A percentile compares a stretch with the other conserved stretches of the same genome.
Conservation (phyloP, 1,284 basidiomycete genomes). For the Trichosporon coremiiforme region DNA sequence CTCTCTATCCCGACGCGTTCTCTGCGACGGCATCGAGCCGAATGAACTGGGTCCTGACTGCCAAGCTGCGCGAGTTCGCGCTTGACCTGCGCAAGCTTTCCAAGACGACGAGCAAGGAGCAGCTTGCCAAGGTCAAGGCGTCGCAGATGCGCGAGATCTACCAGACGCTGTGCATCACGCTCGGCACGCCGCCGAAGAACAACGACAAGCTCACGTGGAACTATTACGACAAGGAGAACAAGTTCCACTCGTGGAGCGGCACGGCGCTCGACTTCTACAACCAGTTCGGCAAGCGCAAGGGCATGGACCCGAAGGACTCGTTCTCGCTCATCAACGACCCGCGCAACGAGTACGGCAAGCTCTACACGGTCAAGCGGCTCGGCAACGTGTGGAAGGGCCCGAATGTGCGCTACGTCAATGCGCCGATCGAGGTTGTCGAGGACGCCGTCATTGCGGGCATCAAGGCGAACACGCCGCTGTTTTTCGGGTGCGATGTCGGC, state of each 20-base stretch:
- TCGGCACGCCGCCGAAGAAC: constrained; percentile 78
- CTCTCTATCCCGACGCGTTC: constrained; percentile 80
- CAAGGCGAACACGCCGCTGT: constrained; percentile 86
- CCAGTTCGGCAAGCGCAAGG: constrained; percentile 43
- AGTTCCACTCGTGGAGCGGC: constrained; percentile 71
- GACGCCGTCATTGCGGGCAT: constrained; percentile 76
- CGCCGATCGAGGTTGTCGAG: constrained; percentile 77
- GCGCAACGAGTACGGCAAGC: constrained; percentile 74
- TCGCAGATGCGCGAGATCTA: constrained; percentile 82
- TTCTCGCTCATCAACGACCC: constrained; percentile 97
- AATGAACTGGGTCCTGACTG: constrained; percentile 77
- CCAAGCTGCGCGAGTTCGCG: constrained; percentile 87
- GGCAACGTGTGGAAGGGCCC: constrained; percentile 88
- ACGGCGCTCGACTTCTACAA: constrained; percentile 79
- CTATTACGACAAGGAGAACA: constrained; percentile 78
- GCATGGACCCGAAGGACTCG: constrained; percentile 60
- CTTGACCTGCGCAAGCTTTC: constrained; percentile 67
- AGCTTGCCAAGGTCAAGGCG: constrained; percentile 68
- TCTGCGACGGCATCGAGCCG: constrained; percentile 74
- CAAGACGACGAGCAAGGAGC: constrained; percentile 14
- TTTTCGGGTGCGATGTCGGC: constrained; percentile 80
- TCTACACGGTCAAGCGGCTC: constrained; percentile 89
- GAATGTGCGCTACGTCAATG: constrained; percentile 85
- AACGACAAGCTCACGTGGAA: constrained; percentile 80
- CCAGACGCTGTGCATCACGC: constrained; percentile 76